Conservation (phyloP, 352 stramenopile genomes). For the Globisporangium okanoganense region DNA sequence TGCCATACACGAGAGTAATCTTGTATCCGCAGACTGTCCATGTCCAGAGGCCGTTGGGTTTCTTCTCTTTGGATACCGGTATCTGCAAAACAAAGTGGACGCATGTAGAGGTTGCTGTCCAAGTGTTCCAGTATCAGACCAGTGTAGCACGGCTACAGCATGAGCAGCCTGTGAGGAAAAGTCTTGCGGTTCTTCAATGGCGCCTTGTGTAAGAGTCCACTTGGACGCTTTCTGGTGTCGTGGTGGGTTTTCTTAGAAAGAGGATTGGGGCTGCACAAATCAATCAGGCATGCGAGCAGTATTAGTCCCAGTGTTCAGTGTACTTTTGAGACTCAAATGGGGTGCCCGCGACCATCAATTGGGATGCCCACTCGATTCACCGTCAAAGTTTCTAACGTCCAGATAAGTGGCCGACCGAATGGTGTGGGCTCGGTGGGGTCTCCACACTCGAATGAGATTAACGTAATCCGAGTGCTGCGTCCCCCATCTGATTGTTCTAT, state of each 20-base stretch:
- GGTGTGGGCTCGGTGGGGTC: neutral
- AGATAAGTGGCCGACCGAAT: no score
- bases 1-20: neutral
- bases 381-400: neutral
- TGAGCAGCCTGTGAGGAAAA: neutral
- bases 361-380: no score
- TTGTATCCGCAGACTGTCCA: neutral
- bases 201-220: neutral
- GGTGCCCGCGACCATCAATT: no score
- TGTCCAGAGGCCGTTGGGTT: slow-evolving; percentile 2
- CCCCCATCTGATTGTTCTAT: neutral
- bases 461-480: slow-evolving; percentile 9
- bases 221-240: slow-evolving; percentile 5
- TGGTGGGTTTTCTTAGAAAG: neutral
- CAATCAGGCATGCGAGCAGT: neutral
- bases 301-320: neutral
- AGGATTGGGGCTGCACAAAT: neutral
- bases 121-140: slow-evolving; percentile 2
- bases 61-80: no score
- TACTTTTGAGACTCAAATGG: no score
- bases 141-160: neutral
- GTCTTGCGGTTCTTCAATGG: slow-evolving; percentile 5
- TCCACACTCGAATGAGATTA: slow-evolving; percentile 4
- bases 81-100: slow-evolving; percentile 6
- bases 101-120: neutral